Evolutionary conservation across 176 grass and related monocot genomes (phyloP).

Genomic region (Neostapfia colusana): DNA sequence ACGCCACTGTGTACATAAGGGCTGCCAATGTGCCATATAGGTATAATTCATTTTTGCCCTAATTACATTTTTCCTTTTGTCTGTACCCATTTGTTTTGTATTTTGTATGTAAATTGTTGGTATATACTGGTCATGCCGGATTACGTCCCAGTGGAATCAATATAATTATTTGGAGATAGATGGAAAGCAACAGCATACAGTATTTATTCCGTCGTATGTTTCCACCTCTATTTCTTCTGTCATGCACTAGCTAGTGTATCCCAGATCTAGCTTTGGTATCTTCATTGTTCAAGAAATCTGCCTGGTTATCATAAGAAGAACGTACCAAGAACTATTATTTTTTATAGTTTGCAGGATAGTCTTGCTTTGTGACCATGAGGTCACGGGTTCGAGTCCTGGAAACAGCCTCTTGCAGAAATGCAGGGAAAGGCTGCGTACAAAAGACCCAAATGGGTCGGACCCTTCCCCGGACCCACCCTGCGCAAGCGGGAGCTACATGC

Average conservation of each 20-base stretch:
- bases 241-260: neutral
- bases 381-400: too few relatives aligned
- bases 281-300: slow-evolving; percentile 1
- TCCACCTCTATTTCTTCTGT: slow-evolving; percentile 12
- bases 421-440: too few relatives aligned
- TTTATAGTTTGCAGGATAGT: neutral
- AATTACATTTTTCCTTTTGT: slow-evolving; percentile 20
- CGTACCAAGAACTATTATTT: neutral
- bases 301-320: neutral
- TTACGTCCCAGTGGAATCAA: slow-evolving; percentile 37
- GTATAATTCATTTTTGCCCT: slow-evolving; percentile 55
- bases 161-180: slow-evolving; percentile 40
- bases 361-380: too few relatives aligned
- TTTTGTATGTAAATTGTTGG: slow-evolving; percentile 49
- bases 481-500: too few relatives aligned
- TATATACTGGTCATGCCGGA: slow-evolving; percentile 39
- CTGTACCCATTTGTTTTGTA: slow-evolving; percentile 44
- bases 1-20: slow-evolving; percentile 61
- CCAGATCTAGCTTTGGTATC: neutral
- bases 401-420: too few relatives aligned
- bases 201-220: neutral
- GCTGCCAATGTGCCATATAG: slow-evolving; percentile 44
- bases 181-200: slow-evolving; percentile 7
- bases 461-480: too few relatives aligned
- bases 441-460: too few relatives aligned